These are phyloP conservation scores for Neophaeococcomyces aloes DNA, from an alignment of 2,329 filamentous ascomycete species.

Conservation along the genomic window DNA sequence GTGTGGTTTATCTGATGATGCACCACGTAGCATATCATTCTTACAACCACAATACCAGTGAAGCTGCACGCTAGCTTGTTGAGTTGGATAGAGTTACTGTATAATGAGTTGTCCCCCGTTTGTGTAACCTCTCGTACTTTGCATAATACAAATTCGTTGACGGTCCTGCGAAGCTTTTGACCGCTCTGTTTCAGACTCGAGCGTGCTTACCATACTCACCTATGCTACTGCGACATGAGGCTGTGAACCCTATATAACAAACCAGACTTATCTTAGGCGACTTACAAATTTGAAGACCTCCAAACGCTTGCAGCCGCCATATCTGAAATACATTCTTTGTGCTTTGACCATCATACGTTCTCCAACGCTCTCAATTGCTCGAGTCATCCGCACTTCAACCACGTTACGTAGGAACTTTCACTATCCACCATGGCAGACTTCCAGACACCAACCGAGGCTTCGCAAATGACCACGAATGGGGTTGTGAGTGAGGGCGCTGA, in stretches of 20 bases:
- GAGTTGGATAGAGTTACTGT: not conserved
- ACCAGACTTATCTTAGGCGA: too few species aligned
- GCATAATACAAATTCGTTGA: not conserved
- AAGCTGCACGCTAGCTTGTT: not conserved
- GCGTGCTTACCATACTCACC: too few species aligned
- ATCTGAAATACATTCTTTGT: not conserved
- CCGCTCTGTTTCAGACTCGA: too few species aligned
- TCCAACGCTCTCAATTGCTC: not conserved
- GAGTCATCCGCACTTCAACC: not conserved
- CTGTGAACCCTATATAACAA: too few species aligned
- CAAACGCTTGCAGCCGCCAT: too few species aligned
- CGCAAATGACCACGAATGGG: conserved; percentile 10
- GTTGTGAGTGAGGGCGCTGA: not conserved
- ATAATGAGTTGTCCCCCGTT: not conserved
- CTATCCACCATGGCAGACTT: conserved; percentile 13
- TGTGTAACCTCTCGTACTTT: conserved; percentile 1
- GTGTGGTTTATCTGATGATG: conserved; percentile 37
- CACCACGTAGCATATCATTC: conserved; percentile 38
- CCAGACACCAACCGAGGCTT: conserved; percentile 15
- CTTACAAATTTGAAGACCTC: too few species aligned
- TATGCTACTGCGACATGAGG: too few species aligned
- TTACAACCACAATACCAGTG: conserved; percentile 32
- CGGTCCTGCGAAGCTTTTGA: too few species aligned
- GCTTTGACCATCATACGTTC: not conserved
- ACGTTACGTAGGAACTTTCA: not conserved